These are phyloP conservation scores for Scutellaria baicalensis DNA, from an alignment of 257 asterid species.

Conservation along the genomic window DNA sequence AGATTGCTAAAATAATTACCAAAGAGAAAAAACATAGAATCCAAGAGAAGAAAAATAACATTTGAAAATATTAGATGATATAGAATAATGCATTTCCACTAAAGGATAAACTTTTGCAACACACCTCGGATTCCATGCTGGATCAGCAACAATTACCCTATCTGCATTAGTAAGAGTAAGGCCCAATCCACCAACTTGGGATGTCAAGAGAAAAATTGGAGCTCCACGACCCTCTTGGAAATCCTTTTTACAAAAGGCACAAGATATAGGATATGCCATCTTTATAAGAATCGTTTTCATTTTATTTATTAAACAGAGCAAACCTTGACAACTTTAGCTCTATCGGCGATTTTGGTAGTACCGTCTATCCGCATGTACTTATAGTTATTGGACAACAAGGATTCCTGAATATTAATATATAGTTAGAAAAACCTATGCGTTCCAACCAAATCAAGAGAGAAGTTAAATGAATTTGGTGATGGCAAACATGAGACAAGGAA, in stretches of 20 bases:
- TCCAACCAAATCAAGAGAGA: constrained; percentile 10
- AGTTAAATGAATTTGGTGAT: neutral
- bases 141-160: constrained; percentile 94
- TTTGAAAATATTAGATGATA: neutral
- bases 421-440: neutral
- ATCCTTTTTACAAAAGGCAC: constrained; percentile 39
- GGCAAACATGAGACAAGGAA: neutral
- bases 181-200: constrained; percentile 98
- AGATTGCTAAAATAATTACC: neutral
- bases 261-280: neutral
- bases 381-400: constrained; percentile 48
- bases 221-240: constrained; percentile 87
- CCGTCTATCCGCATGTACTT: constrained; percentile 86
- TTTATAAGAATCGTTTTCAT: neutral
- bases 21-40: neutral
- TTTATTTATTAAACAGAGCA: constrained; percentile 16
- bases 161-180: constrained; percentile 96
- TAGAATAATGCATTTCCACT: neutral
- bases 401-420: constrained; percentile 38
- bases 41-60: neutral
- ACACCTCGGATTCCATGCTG: constrained; percentile 99
- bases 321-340: constrained; percentile 79
- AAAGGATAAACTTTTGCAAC: neutral
- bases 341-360: constrained; percentile 65
- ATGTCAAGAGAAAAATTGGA: constrained; percentile 77